Base-by-base conservation (phyloP, 345 rosid genomes). In the Kandelia obovata region DNA sequence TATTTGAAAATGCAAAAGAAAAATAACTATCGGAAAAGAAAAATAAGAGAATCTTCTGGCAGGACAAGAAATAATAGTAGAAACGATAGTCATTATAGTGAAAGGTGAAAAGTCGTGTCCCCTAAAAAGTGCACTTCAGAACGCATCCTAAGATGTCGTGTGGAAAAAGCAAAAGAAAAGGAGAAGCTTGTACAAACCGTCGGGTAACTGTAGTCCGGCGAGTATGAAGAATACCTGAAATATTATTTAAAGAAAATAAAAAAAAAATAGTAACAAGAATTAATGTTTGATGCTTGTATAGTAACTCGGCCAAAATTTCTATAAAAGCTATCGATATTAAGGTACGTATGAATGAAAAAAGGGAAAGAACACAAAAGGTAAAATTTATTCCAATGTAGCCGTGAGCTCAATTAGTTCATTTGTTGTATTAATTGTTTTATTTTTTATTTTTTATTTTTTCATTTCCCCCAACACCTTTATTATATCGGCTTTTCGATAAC, bases 141-240 rank as follows among this genome's bases (percentile, higher is more conserved):
- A 34, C 69, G 69, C 64, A 65, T 68, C 73, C 73, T 32, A 69
- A 57, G 73, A 65, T 64, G 57, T 25, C 53, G 71, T 28, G 72
- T 15, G 26, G 16, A 59, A 25, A 60, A 10, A 32, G 20, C 28
- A 34, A 67, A 65, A 35, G 31, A 49, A 53, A 69, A 61, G 53
- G 68, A 71, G 72, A 28, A 70, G 53, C 43, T 26, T 61, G 72
- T 78, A 78, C 89, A 77, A 73, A 94, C 98, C 95, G 97, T 71
- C 25, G 97, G 95, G 76, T 91, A 94, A 58, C 85, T 78, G 85
- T 94, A 94, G 69, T 94, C 96, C 61, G 89, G 91, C 16, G 98
- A 87, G 84, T 86, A 94, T 1, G 90, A 75, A 35, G 98, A 88
- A 88, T 86, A 94, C 89, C 98, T 94, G 88, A 73, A 83, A 75